Evolutionary conservation across 2,329 filamentous ascomycete genomes (phyloP).

Genomic region (Xylaria hypoxylon): DNA sequence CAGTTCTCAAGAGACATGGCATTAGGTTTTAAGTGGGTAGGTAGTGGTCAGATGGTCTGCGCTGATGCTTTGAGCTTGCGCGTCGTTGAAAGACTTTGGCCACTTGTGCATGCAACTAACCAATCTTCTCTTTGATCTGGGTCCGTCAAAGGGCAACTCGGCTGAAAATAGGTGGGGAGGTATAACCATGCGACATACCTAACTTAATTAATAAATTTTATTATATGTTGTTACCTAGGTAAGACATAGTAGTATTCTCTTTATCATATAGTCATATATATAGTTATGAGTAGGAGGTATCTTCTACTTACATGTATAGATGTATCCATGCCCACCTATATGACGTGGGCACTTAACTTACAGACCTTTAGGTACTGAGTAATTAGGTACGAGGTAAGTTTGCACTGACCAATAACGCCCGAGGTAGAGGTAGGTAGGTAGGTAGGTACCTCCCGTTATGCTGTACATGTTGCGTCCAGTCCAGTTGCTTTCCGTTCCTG

Average conservation of each 20-base stretch:
- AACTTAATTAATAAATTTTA: no score
- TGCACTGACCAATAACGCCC: neutral
- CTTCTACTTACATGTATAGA: no score
- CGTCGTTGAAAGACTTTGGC: conserved; percentile 25
- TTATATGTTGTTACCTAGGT: no score
- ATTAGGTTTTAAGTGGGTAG: conserved; percentile 7
- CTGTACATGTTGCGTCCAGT: conserved; percentile 18
- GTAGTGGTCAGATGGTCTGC: conserved; percentile 16
- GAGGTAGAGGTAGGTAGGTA: no score
- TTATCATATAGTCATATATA: no score
- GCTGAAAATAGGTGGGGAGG: neutral
- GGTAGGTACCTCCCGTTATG: neutral
- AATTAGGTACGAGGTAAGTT: neutral
- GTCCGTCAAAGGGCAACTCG: neutral
- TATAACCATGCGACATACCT: neutral
- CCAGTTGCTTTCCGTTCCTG: conserved; percentile 10
- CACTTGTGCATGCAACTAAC: conserved; percentile 6
- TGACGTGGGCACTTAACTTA: neutral
- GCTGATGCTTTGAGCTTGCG: conserved; percentile 31
- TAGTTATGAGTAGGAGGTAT: no score
- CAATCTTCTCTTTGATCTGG: neutral
- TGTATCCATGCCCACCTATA: no score
- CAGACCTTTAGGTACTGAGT: neutral
- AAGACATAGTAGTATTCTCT: neutral
- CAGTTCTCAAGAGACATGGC: neutral